Conservation (phyloP, 352 stramenopile species). For the Peronospora farinosa region DNA sequence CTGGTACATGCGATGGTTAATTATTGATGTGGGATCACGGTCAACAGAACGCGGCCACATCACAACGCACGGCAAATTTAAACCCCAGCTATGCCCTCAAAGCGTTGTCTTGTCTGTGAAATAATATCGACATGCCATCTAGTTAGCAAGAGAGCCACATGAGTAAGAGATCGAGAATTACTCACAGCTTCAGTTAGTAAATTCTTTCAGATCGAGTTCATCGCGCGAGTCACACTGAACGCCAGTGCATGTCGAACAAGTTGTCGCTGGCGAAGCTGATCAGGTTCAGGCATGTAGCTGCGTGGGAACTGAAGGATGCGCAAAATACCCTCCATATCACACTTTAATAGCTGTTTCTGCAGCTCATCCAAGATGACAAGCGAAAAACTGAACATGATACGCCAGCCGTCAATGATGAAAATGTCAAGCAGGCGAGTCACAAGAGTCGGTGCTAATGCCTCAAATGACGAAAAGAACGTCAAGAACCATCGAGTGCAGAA, state of each 20-base stretch:
- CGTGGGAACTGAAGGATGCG: slow-evolving; percentile 60
- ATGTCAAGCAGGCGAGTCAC: slow-evolving; percentile 69
- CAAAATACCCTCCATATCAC: slow-evolving; percentile 66
- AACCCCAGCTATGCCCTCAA: no score
- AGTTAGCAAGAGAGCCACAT: no score
- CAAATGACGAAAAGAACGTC: slow-evolving; percentile 79
- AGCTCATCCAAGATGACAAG: slow-evolving; percentile 75
- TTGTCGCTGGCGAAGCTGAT: slow-evolving; percentile 34
- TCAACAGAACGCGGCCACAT: no score
- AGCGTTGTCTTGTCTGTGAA: no score
- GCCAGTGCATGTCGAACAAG: slow-evolving; percentile 53
- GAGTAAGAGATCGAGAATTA: not conserved
- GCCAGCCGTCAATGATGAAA: slow-evolving; percentile 76
- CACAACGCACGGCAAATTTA: no score
- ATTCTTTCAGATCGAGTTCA: slow-evolving; percentile 38
- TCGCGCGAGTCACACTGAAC: slow-evolving; percentile 54
- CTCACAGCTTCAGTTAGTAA: not conserved
- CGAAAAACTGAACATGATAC: slow-evolving; percentile 72
- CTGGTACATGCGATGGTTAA: no score
- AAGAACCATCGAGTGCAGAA: slow-evolving; percentile 81
- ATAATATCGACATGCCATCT: no score
- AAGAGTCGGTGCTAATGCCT: slow-evolving; percentile 62
- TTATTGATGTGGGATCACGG: no score
- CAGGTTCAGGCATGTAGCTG: slow-evolving; percentile 41
- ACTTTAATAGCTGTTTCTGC: slow-evolving; percentile 38